Conservation (phyloP, 371 early-diverging fungal genomes). For the Mortierella sp. region DNA sequence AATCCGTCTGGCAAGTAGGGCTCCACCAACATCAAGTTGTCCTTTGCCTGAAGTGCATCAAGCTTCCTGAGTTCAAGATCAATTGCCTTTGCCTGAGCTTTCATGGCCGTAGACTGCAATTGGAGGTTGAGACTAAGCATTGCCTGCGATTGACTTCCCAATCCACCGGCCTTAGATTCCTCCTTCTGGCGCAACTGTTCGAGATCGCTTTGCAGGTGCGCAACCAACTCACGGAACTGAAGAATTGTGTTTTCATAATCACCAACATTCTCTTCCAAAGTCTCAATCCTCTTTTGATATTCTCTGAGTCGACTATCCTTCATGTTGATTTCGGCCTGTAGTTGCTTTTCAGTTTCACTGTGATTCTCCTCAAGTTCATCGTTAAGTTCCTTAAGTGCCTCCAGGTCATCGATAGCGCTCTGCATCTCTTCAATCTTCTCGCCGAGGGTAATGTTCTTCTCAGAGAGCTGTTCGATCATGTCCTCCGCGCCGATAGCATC, state of each 20-base stretch:
- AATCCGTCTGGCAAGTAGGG: slow-evolving; percentile 90
- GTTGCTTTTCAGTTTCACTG: slow-evolving; percentile 85
- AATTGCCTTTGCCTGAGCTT: slow-evolving; percentile 89
- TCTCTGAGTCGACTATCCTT: slow-evolving; percentile 80
- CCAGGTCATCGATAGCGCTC: slow-evolving; percentile 85
- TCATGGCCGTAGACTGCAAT: slow-evolving; percentile 84
- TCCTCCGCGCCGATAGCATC: slow-evolving; percentile 86
- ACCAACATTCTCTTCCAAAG: slow-evolving; percentile 82
- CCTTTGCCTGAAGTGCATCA: slow-evolving; percentile 86
- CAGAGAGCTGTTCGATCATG: slow-evolving; percentile 82
- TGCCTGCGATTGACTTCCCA: slow-evolving; percentile 83
- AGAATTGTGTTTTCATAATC: slow-evolving; percentile 89
- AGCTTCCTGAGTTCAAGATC: slow-evolving; percentile 91
- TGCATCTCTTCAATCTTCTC: slow-evolving; percentile 85
- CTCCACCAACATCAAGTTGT: slow-evolving; percentile 79
- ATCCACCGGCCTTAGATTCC: slow-evolving; percentile 60
- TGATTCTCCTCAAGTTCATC: slow-evolving; percentile 94
- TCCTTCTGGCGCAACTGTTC: slow-evolving; percentile 77
- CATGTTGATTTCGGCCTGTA: slow-evolving; percentile 86
- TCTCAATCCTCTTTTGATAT: slow-evolving; percentile 68
- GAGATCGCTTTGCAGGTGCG: slow-evolving; percentile 80
- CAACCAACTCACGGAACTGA: slow-evolving; percentile 90
- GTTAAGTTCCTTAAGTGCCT: slow-evolving; percentile 90
- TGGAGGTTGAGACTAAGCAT: slow-evolving; percentile 88
- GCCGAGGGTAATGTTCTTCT: slow-evolving; percentile 80